Evolutionary conservation across 257 asterid genomes (phyloP), one percentile per base, ranked within the genome.

Genomic region (Paraleonurus japonicus): DNA sequence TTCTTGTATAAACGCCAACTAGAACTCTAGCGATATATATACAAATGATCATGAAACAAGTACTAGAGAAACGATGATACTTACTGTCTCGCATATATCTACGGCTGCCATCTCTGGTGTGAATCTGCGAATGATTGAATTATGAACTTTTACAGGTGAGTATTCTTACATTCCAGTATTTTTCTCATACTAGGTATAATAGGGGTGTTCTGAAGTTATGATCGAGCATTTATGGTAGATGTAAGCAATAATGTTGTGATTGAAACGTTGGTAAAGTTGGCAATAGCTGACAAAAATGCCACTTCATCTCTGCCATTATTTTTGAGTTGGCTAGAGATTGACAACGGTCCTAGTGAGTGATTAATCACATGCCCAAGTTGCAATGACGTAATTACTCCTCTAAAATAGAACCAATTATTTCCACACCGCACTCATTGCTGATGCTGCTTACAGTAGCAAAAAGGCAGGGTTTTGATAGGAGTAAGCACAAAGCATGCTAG

Each of bases 241-340:
- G 71, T 15, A 74, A 67, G 76, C 73, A 70, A 51, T 69, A 75
- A 81, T 82, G 66, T 19, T 61, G 16, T 62, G 86, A 81, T 73
- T 74, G 80, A 43, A 76, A 69, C 75, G 35, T 62, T 73, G 78
- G 73, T 55, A 74, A 84, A 83, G 87, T 73, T 54, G 74, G 74
- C 88, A 61, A 73, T 78, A 84, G 79, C 75, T 78, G 92, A 82
- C 89, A 84, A 86, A 80, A 75, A 71, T 79, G 88, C 89, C 89
- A 84, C 88, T 78, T 83, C 85, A 79, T 65, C 65, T 76, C 28
- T 51, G 77, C 62, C 72, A 78, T 79, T 80, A 73, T 81, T 71
- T 75, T 73, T 83, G 69, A 78, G 83, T 78, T 75, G 79, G 80
- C 82, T 53, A 63, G 82, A 69, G 67, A 65, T 48, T 35, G 73